Evolutionary conservation across 1,284 basidiomycete species (phyloP), one percentile per base, ranked within the genome.

Genomic region (Ceratobasidium papillatum): DNA sequence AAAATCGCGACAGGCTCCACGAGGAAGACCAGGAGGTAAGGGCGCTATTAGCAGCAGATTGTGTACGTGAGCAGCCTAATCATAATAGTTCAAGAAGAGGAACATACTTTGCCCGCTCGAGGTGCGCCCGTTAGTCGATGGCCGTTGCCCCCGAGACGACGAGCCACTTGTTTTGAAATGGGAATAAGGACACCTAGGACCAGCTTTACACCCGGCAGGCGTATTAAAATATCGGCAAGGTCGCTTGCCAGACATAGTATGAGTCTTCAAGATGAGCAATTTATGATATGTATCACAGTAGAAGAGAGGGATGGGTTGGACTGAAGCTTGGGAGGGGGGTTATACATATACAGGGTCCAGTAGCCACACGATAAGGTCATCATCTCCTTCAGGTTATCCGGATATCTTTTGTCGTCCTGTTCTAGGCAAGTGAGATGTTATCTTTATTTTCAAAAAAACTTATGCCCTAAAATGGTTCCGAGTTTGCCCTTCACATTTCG

Each of bases 1-100:
- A 32, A 61, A 72, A 2, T 43, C 45, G 30, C 58, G 69, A 43
- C 69, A 72, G 25, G 47, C 69, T 1, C 36, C 36, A 25, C 36
- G 43, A n/a, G 69, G 69, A 14, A 62, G 41, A 7, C 30, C 11
- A 17, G 36, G 8, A 38, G 43, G 41, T 11, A 34, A 25, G 3
- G 38, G 34, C 45, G 27, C 32, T 34, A 3, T 12, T 34, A 38
- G 25, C 1, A 22, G 36, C 14, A n/a, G 34, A 25, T 12, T 11
- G 8, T 59, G n/a, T 59, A n/a, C 7, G 27, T 19, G n/a, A 41
- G 5, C 7, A 41, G 8, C 2, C 1, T 25, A 22, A 22, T 2
- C 56, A 38, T 14, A 41, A 17, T 19, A 22, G 17, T 5, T 59
- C 19, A n/a, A 59, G 25, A 30, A 3, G 19, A 34, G 7, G n/a